Base-by-base conservation (phyloP, 805 yeast genomes). In the Cyberlindnera americana region DNA sequence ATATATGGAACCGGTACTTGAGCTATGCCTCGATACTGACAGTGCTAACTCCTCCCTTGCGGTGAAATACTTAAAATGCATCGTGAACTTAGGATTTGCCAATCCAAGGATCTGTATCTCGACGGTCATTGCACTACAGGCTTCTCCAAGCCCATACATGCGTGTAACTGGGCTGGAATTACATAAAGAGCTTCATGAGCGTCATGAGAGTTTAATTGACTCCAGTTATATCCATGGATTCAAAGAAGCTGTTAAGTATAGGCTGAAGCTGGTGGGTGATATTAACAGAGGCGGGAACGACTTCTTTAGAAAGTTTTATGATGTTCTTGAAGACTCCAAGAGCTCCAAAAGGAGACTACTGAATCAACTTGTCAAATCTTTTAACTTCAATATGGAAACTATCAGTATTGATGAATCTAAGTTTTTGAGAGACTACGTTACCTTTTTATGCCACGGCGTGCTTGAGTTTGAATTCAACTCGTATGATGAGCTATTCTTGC, bases 61-160 rank as follows among this genome's bases (percentile, higher is more conserved):
- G 0, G 69, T 81, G 3, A 64, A 69, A 23, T 77, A 79, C 44
- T 53, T 86, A 30, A 76, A 71, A 39, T 57, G 75, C 30, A 74
- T 82, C 18, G 70, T 82, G 9, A 69, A 69, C 21, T 67, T 78
- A 38, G 95, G 95, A 0, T 82, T 76, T 59, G 82, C 83, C 0
- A 85, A 83, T 53, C 96, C 96, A 1, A 72, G 83, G 40, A 52
- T 73, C 5, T 76, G 87, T 51, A 73, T 81, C 6, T 75, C 89
- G 0, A 81, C 89, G 0, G 67, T 85, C 1, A 71, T 86, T 40
- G 91, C 91, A 0, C 62, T 88, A 25, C 79, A 80, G 41, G 67
- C 84, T 0, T 77, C 87, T 0, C 60, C 65, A 1, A 60, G 65
- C 14, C 56, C 54, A 4, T 54, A 59, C 10, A 67, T 83, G 14